Percentiles rank a stretch among this genome's conserved stretches.
Conservation (phyloP, 768 basidiomycete species). For the Boletus edulis region DNA sequence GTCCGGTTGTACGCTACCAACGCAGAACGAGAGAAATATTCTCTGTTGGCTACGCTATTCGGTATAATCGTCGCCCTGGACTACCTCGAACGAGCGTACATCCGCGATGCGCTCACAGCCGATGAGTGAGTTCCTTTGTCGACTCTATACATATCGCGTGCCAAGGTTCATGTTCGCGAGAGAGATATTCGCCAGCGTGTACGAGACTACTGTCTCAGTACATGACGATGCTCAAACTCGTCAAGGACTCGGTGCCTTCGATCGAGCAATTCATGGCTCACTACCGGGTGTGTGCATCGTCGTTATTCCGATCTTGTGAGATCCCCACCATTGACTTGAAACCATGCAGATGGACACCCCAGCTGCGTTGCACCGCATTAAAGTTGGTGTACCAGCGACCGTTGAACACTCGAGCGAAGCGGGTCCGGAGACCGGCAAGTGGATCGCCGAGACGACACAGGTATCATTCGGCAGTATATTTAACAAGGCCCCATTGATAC, state of each 20-base stretch:
- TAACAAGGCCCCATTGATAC: background rate
- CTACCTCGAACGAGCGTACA: slow-evolving; percentile 93
- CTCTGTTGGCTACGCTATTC: slow-evolving; percentile 85
- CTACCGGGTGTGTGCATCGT: slow-evolving; percentile 59
- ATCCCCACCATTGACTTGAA: background rate
- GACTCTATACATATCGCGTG: background rate
- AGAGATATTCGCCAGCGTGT: slow-evolving; percentile 96
- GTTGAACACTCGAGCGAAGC: slow-evolving; percentile 94
- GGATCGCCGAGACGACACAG: slow-evolving; percentile 98
- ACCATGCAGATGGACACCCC: slow-evolving; percentile 82
- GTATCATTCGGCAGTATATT: slow-evolving; percentile 34
- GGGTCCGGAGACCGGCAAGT: slow-evolving; percentile 90
- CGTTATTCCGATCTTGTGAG: background rate
- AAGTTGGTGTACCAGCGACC: slow-evolving; percentile 94
- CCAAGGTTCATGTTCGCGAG: slow-evolving; percentile 14
- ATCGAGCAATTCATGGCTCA: slow-evolving; percentile 91
- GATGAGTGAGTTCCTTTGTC: slow-evolving; percentile 66
- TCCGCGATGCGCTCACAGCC: slow-evolving; percentile 87
- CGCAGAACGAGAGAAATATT: slow-evolving; percentile 85
- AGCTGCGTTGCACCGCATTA: slow-evolving; percentile 85
- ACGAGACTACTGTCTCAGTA: slow-evolving; percentile 93
- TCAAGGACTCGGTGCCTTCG: slow-evolving; percentile 80
- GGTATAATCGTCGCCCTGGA: slow-evolving; percentile 90
- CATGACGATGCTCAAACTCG: slow-evolving; percentile 96
- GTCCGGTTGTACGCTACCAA: slow-evolving; percentile 85